Conservation (phyloP, 73 alveolate genomes). For the Tetrahymena malaccensis region DNA sequence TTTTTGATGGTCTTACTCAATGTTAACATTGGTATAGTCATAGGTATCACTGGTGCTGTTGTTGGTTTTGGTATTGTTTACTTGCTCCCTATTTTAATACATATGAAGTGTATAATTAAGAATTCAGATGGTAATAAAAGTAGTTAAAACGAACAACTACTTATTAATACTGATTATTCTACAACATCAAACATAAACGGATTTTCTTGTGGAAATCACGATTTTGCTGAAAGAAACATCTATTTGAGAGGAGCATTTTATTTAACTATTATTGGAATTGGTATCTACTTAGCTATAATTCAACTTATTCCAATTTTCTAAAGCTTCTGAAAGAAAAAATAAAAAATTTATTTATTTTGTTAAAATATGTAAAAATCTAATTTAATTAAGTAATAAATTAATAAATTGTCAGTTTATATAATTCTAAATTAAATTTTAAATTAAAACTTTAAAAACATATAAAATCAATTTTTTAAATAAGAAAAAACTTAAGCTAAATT, state of each 20-base stretch:
- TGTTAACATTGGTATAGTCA: constrained; percentile 10
- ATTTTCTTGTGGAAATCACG: not conserved
- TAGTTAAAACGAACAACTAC: not conserved
- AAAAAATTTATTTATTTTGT: not conserved
- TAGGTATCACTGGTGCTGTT: constrained; percentile 37
- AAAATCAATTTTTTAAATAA: too few relatives aligned
- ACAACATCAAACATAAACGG: not conserved
- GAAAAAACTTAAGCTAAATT: too few relatives aligned
- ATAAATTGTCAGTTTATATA: too few relatives aligned
- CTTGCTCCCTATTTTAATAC: constrained; percentile 27
- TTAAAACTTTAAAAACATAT: too few relatives aligned
- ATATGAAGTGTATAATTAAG: constrained; percentile 9
- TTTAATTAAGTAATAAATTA: too few relatives aligned
- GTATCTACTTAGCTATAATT: not conserved
- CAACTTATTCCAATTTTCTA: not conserved
- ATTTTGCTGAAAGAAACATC: not conserved
- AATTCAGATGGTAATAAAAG: not conserved
- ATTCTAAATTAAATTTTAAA: too few relatives aligned
- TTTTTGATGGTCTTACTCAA: not conserved
- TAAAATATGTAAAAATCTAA: too few relatives aligned
- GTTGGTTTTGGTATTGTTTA: constrained; percentile 30
- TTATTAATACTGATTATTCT: not conserved
- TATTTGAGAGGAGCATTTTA: not conserved
- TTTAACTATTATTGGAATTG: not conserved
- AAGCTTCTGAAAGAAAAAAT: not conserved